Evolutionary conservation across 139 green algal species (phyloP), one percentile per base, ranked within the genome.

Genomic region (Chlorokybus atmophyticus): DNA sequence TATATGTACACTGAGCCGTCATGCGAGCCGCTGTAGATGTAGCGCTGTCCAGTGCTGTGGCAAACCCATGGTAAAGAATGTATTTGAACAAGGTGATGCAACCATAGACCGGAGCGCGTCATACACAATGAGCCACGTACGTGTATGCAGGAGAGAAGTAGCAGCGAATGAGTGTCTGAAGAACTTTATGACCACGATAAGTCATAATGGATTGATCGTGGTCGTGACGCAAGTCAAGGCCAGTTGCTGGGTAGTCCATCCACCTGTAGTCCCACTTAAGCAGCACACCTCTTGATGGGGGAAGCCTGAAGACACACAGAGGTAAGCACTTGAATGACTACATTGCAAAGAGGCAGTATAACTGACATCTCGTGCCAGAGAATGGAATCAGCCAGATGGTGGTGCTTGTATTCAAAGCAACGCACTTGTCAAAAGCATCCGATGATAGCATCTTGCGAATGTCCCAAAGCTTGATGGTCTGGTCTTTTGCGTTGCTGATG

Each of bases 381-480:
- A n/a, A n/a, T n/a, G n/a, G n/a, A n/a, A n/a, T n/a, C n/a, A n/a
- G n/a, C n/a, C n/a, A n/a, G n/a, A n/a, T n/a, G n/a, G n/a, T n/a
- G n/a, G n/a, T n/a, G n/a, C n/a, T n/a, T n/a, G n/a, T n/a, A 14
- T 44, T 44, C 35, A 44, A 44, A 44, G 35, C n/a, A 10, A 44
- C 14, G 26, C 50, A 59, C 59, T 17, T 51, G 3, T 58, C 39
- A 49, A 51, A 58, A 21, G 48, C 8, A 21, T 21, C 8, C 8
- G 14, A 52, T n/a, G 25, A 40, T 3, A 26, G 35, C 64, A 73
- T 77, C 23, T 59, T 50, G 14, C 89, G 75, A 17, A 90, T 32
- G 61, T 97, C 90, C 90, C 90, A 97, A 47, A 96, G 62, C 77
- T 90, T 92, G 23, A 87, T 62, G 8, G 68, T 88, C 68, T 97